A percentile compares a stretch with the other conserved stretches of the same genome.
phyloP scores from a whole-genome alignment of 495 filamentous ascomycete species.

The Talaromyces borbonicus region DNA sequence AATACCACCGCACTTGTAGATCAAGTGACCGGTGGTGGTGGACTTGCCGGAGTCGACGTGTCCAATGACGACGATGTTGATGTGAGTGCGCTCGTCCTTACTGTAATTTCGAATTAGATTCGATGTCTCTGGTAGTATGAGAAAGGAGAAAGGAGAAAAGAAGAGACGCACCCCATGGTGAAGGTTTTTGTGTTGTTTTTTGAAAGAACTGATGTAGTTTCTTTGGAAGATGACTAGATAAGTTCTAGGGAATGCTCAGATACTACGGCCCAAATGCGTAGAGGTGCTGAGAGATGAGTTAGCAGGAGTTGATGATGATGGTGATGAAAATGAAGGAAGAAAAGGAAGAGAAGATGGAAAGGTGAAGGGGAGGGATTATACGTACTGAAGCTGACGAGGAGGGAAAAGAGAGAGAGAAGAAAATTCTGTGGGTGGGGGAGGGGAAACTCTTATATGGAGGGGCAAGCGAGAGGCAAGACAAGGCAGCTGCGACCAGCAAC shows the following conservation, averaged over 20 bases:
- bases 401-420: constrained; percentile 28
- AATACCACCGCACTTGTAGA: constrained; percentile 99
- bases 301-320: constrained; percentile 22
- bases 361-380: constrained; percentile 27
- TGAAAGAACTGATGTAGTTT: constrained; percentile 32
- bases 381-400: constrained; percentile 41
- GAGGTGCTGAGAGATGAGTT: constrained; percentile 38
- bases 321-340: background rate
- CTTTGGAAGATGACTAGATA: constrained; percentile 36
- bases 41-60: constrained; percentile 99
- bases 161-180: constrained; percentile 44
- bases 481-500: background rate
- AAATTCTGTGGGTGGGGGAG: constrained; percentile 33
- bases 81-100: constrained; percentile 78
- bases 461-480: constrained; percentile 40
- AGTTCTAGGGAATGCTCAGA: constrained; percentile 35
- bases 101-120: too few species aligned
- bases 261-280: constrained; percentile 41
- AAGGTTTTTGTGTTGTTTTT: constrained; percentile 20
- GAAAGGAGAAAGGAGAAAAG: constrained; percentile 3
- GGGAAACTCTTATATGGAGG: constrained; percentile 46
- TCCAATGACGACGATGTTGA: constrained; percentile 98
- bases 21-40: constrained; percentile 93
- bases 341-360: background rate
- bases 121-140: too few species aligned